These are phyloP conservation scores for Mucor lusitanicus DNA, from an alignment of 371 early-diverging fungal species.

Conservation along the genomic window DNA sequence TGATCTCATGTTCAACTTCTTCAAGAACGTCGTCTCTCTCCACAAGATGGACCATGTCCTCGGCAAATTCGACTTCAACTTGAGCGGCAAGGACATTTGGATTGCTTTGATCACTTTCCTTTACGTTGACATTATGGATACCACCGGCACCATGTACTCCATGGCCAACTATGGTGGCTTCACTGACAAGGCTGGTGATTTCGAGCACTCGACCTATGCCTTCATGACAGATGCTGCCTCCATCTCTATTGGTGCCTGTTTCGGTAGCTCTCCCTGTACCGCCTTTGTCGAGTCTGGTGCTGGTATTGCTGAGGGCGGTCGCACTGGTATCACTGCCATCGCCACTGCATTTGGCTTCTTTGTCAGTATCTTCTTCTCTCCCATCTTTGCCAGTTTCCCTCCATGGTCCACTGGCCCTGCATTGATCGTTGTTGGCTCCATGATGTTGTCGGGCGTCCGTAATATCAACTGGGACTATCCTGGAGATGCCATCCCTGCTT, in stretches of 20 bases:
- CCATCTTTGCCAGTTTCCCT: conserved; percentile 83
- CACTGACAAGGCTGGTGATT: conserved; percentile 72
- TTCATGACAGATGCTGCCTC: conserved; percentile 72
- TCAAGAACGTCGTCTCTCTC: conserved; percentile 71
- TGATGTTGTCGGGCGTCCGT: conserved; percentile 74
- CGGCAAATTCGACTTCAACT: conserved; percentile 66
- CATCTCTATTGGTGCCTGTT: conserved; percentile 67
- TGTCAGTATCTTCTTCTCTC: conserved; percentile 77
- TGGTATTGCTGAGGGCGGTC: conserved; percentile 81
- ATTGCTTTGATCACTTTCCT: conserved; percentile 79
- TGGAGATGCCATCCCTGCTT: conserved; percentile 78
- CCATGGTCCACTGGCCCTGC: conserved; percentile 86
- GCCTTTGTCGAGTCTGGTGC: conserved; percentile 81
- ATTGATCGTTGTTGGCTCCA: conserved; percentile 74
- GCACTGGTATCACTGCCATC: conserved; percentile 76
- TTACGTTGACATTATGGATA: conserved; percentile 81
- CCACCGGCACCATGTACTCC: conserved; percentile 78
- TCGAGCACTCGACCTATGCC: conserved; percentile 73
- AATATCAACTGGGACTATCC: conserved; percentile 79
- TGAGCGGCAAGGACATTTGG: conserved; percentile 69
- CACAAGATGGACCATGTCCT: conserved; percentile 62
- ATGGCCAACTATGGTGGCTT: conserved; percentile 85
- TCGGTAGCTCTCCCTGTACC: conserved; percentile 77
- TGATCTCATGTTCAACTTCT: conserved; percentile 66
- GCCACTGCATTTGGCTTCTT: conserved; percentile 70